A percentile compares a stretch with the other conserved stretches of the same genome.
phyloP scores from a whole-genome alignment of 1,284 basidiomycete species.

The Waitea zeae region DNA sequence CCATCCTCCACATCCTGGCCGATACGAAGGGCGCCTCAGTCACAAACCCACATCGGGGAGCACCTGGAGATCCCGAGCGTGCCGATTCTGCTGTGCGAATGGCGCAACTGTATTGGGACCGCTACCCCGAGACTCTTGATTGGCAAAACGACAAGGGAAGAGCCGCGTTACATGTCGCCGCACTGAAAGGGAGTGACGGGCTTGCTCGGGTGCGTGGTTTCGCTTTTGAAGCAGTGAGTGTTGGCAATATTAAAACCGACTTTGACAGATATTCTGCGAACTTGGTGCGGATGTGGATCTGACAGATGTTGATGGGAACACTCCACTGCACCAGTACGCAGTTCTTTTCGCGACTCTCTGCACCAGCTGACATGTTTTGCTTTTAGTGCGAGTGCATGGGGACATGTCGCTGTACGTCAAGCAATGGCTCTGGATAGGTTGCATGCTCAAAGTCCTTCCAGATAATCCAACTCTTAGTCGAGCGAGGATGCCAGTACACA shows the following conservation, averaged over 20 bases:
- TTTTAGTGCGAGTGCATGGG: slow-evolving; percentile 68
- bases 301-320: slow-evolving; percentile 82
- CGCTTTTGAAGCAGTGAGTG: slow-evolving; percentile 8
- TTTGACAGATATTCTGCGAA: slow-evolving; percentile 69
- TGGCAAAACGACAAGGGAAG: slow-evolving; percentile 82
- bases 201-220: slow-evolving; percentile 53
- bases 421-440: not conserved
- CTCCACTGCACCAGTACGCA: slow-evolving; percentile 79
- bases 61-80: slow-evolving; percentile 37
- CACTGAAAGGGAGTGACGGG: slow-evolving; percentile 78
- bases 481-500: slow-evolving; percentile 69
- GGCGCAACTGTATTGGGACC: slow-evolving; percentile 67
- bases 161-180: slow-evolving; percentile 79
- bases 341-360: slow-evolving; percentile 6
- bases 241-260: too few species aligned
- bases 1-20: slow-evolving; percentile 76
- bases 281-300: slow-evolving; percentile 77
- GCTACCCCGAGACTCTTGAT: slow-evolving; percentile 71
- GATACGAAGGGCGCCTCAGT: slow-evolving; percentile 47
- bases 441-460: slow-evolving; percentile 17
- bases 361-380: slow-evolving; percentile 3
- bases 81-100: slow-evolving; percentile 60
- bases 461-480: slow-evolving; percentile 77
- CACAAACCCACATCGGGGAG: slow-evolving; percentile 25
- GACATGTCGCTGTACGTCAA: slow-evolving; percentile 50